Percentiles rank a stretch among this genome's conserved stretches.
These are phyloP conservation scores for Phytophthora melonis DNA, from an alignment of 352 stramenopile genomes.

Conservation along the genomic window DNA sequence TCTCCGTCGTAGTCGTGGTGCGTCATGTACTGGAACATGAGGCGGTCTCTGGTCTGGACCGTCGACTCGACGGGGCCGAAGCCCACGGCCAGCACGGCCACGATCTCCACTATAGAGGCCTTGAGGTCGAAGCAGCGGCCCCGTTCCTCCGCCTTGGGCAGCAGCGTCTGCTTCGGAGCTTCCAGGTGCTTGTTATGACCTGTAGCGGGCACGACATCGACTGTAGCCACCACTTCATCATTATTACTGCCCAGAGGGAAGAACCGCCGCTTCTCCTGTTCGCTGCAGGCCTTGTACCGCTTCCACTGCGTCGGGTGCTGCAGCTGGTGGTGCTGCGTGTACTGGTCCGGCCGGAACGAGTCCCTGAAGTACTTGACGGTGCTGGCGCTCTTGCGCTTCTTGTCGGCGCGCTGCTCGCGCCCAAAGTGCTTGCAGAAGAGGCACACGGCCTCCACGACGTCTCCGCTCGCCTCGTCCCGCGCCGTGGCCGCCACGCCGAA, in stretches of 20 bases:
- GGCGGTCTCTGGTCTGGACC: slow-evolving; percentile 29
- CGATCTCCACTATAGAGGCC: slow-evolving; percentile 34
- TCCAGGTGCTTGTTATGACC: not conserved
- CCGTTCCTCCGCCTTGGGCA: slow-evolving; percentile 23
- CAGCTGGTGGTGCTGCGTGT: slow-evolving; percentile 61
- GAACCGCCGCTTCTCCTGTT: slow-evolving; percentile 53
- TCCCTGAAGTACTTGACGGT: slow-evolving; percentile 67
- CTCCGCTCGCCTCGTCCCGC: slow-evolving; percentile 38
- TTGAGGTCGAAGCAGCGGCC: slow-evolving; percentile 29
- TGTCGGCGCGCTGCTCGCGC: slow-evolving; percentile 51
- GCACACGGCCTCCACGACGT: slow-evolving; percentile 51
- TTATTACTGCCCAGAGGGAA: slow-evolving; percentile 34
- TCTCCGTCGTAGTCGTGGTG: slow-evolving; percentile 30
- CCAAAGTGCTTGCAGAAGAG: slow-evolving; percentile 69
- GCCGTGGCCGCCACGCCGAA: slow-evolving; percentile 53
- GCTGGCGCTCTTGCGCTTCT: slow-evolving; percentile 53
- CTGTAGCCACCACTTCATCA: not conserved
- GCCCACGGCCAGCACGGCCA: slow-evolving; percentile 32
- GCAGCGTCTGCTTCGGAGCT: not conserved
- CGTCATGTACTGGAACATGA: slow-evolving; percentile 31
- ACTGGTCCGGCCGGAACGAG: slow-evolving; percentile 69
- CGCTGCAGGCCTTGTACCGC: slow-evolving; percentile 44
- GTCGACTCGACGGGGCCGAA: slow-evolving; percentile 24
- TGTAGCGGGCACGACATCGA: not conserved
- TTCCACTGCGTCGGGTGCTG: slow-evolving; percentile 58